Conservation (phyloP, 2,329 filamentous ascomycete genomes). For the Basipetospora chlamydospora region DNA sequence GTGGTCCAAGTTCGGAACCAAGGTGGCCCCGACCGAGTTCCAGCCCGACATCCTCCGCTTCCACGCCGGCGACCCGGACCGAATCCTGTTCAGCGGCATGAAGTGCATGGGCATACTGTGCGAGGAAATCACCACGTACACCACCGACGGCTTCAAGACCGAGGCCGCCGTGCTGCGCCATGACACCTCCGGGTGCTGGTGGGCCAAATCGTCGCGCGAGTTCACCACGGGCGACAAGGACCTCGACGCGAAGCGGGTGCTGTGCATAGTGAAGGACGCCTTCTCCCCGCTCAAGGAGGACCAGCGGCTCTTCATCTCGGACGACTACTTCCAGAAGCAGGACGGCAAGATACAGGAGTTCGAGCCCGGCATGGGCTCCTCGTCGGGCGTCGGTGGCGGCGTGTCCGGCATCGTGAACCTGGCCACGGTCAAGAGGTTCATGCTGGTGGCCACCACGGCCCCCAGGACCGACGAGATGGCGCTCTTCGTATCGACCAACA, state of each 20-base stretch:
- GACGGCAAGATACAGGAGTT: conserved; percentile 40
- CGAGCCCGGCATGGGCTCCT: conserved; percentile 64
- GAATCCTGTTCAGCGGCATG: conserved; percentile 72
- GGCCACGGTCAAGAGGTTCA: conserved; percentile 70
- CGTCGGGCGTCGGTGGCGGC: conserved; percentile 58
- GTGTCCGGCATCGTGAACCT: conserved; percentile 70
- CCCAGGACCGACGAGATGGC: conserved; percentile 78
- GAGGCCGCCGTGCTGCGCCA: conserved; percentile 49
- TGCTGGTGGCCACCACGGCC: conserved; percentile 71
- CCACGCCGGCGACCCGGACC: conserved; percentile 69
- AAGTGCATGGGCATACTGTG: conserved; percentile 52
- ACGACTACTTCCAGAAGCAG: conserved; percentile 57
- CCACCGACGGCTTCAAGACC: conserved; percentile 68
- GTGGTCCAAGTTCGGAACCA: conserved; percentile 62
- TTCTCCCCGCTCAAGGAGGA: conserved; percentile 58
- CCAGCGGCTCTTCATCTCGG: conserved; percentile 66
- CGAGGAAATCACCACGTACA: conserved; percentile 54
- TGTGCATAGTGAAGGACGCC: conserved; percentile 67
- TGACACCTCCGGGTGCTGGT: conserved; percentile 65
- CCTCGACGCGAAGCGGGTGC: conserved; percentile 52
- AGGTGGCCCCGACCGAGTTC: conserved; percentile 39
- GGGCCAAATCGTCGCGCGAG: conserved; percentile 63
- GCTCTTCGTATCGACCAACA: conserved; percentile 77
- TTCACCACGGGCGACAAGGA: conserved; percentile 58
- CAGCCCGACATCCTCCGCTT: conserved; percentile 48